phyloP scores from a whole-genome alignment of 169 alveolate genomes.

The Eimeria necatrix region DNA sequence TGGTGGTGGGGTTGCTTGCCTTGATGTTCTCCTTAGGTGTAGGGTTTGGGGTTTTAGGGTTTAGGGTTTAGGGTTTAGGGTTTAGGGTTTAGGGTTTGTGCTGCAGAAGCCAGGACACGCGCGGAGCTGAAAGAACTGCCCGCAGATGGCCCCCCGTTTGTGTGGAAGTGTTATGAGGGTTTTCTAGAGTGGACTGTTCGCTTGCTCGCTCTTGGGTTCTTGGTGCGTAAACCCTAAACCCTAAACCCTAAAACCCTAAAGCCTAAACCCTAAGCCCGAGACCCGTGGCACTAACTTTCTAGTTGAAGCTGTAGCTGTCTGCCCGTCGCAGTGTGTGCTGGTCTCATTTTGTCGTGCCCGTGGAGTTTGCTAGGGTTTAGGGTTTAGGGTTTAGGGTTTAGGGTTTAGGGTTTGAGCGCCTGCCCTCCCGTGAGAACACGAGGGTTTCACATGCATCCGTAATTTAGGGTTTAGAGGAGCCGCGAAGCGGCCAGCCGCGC shows the following conservation, averaged over 20 bases:
- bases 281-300: too few relatives aligned
- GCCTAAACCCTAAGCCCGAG: too few relatives aligned
- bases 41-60: background rate
- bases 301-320: background rate
- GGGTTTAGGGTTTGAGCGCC: too few relatives aligned
- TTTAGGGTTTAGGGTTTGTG: constrained; percentile 8
- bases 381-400: background rate
- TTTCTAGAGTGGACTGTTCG: constrained; percentile 34
- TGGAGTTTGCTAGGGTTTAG: background rate
- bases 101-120: constrained; percentile 20
- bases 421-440: too few relatives aligned
- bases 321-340: background rate
- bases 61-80: background rate
- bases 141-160: background rate
- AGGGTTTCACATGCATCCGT: too few relatives aligned
- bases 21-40: too few relatives aligned
- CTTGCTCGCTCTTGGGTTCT: constrained; percentile 3
- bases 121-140: constrained; percentile 28
- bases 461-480: too few relatives aligned
- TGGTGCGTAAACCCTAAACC: constrained; percentile 27
- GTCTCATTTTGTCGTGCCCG: background rate
- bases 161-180: background rate
- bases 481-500: too few relatives aligned
- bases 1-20: background rate
- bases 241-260: background rate